These are phyloP conservation scores for Middelhovenomyces tepae DNA, from an alignment of 805 yeast genomes.

Conservation along the genomic window DNA sequence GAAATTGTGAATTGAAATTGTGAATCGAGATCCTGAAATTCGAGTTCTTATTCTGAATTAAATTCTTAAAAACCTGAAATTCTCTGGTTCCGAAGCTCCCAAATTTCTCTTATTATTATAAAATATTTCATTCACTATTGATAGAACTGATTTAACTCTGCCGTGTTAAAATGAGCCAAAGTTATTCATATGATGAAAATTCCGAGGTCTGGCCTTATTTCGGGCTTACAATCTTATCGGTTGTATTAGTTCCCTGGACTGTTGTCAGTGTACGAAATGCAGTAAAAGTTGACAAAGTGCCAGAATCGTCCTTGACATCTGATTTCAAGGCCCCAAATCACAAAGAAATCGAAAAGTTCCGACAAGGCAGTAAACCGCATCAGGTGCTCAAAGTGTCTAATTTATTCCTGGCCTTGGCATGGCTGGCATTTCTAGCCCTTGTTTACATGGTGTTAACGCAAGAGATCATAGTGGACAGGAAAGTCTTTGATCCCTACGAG, in stretches of 20 bases:
- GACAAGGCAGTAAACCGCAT: conserved; percentile 21
- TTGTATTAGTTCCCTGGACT: conserved; percentile 61
- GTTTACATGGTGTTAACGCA: conserved; percentile 28
- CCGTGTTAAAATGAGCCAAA: conserved; percentile 34
- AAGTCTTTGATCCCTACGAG: conserved; percentile 81
- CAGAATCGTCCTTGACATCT: conserved; percentile 10
- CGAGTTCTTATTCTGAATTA: no score
- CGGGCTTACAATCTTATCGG: conserved; percentile 59
- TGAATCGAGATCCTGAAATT: no score
- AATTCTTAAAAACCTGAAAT: no score
- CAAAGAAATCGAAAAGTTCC: conserved; percentile 18
- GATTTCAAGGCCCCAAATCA: conserved; percentile 15
- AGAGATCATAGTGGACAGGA: conserved; percentile 26
- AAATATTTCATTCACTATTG: no score
- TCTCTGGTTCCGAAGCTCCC: no score
- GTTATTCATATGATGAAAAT: conserved; percentile 77
- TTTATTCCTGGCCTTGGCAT: conserved; percentile 41
- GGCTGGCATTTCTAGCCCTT: conserved; percentile 46
- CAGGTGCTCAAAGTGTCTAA: conserved; percentile 26
- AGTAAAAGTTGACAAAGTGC: conserved; percentile 14
- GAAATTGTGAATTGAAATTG: no score
- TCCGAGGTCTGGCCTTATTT: conserved; percentile 94
- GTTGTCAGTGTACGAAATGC: conserved; percentile 13
- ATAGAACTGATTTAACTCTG: no score
- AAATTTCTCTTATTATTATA: no score